phyloP scores from a whole-genome alignment of 495 filamentous ascomycete species.

The Aspergillus bertholletiae region DNA sequence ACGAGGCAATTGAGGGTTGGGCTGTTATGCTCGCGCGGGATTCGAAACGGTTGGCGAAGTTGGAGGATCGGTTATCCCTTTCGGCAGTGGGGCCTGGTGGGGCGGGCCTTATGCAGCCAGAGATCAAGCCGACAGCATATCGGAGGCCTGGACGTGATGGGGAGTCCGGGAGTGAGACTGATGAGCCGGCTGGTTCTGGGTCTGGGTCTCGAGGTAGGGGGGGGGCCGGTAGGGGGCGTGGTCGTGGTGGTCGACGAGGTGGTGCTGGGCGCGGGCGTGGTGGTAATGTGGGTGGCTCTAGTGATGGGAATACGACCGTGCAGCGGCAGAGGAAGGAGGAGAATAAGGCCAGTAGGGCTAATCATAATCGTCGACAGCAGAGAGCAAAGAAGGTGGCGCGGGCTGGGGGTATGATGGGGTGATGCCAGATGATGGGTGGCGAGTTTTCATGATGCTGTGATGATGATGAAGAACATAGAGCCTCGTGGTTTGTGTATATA shows the following conservation, averaged over 20 bases:
- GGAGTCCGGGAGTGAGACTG: constrained; percentile 28
- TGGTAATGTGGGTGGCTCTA: constrained; percentile 53
- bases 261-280: constrained; percentile 48
- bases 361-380: constrained; percentile 75
- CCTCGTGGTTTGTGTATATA: neutral
- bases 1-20: constrained; percentile 95
- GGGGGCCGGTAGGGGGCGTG: constrained; percentile 32
- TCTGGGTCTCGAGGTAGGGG: no score
- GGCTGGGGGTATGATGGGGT: constrained; percentile 39
- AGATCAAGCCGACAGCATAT: constrained; percentile 60
- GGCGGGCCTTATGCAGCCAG: constrained; percentile 48
- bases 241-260: constrained; percentile 49
- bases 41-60: constrained; percentile 54
- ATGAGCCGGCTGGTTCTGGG: constrained; percentile 32
- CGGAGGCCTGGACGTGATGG: constrained; percentile 31
- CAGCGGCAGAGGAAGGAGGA: constrained; percentile 71
- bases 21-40: constrained; percentile 77
- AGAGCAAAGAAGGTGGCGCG: constrained; percentile 75
- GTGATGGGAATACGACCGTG: constrained; percentile 56
- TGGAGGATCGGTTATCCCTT: constrained; percentile 64
- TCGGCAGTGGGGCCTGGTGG: constrained; percentile 44
- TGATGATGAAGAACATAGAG: constrained; percentile 2
- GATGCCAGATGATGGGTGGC: neutral
- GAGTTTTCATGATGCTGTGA: neutral
- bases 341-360: constrained; percentile 71